Conservation (phyloP, 2,329 filamentous ascomycete genomes). For the Emergomyces pasteurianus region DNA sequence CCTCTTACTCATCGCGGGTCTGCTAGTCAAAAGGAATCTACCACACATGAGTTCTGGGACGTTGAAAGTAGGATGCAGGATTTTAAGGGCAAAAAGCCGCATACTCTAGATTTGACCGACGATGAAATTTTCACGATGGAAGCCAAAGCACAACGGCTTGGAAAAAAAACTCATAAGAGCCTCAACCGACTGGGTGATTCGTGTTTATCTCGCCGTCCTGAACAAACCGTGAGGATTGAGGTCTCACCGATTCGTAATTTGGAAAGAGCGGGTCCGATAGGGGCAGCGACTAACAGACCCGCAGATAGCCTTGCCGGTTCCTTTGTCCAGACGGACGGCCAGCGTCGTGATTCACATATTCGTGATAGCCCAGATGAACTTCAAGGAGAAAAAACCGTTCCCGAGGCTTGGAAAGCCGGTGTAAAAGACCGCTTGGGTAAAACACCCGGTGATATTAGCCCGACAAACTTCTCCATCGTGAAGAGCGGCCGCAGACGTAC, state of each 20-base stretch:
- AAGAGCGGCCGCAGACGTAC: background rate
- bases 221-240: background rate
- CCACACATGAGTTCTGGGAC: background rate
- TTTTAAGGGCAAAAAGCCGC: background rate
- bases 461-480: slow-evolving; percentile 16
- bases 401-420: slow-evolving; percentile 8
- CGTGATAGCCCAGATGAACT: slow-evolving; percentile 30
- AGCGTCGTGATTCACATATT: background rate
- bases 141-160: background rate
- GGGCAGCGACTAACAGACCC: background rate
- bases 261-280: background rate
- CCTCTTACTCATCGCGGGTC: background rate
- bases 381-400: slow-evolving; percentile 25
- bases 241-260: background rate
- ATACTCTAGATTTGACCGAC: background rate
- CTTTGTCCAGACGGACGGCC: slow-evolving; percentile 1
- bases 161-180: background rate
- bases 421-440: slow-evolving; percentile 8
- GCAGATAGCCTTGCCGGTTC: background rate
- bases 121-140: background rate
- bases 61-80: background rate
- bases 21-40: background rate
- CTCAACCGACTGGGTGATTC: background rate
- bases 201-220: background rate
- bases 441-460: slow-evolving; percentile 24